Evolutionary conservation across 805 yeast genomes (phyloP).

Genomic region (Candida maltosa): DNA sequence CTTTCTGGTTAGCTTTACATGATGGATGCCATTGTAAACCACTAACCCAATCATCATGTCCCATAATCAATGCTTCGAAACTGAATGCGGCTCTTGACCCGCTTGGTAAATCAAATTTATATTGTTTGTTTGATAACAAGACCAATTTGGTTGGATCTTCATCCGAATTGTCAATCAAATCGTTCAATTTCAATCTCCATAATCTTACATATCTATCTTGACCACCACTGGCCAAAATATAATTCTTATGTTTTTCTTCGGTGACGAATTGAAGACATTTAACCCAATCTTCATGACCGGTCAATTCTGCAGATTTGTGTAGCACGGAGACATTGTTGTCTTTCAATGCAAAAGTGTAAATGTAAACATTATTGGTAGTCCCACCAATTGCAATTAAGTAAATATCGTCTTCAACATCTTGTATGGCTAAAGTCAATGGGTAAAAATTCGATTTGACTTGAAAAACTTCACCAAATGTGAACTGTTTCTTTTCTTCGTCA

Average conservation of each 20-base stretch:
- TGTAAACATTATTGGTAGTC: constrained; percentile 51
- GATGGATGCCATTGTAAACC: constrained; percentile 77
- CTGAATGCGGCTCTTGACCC: constrained; percentile 51
- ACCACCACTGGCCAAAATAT: constrained; percentile 80
- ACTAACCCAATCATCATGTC: constrained; percentile 98
- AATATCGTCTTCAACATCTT: constrained; percentile 23
- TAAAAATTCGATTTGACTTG: constrained; percentile 45
- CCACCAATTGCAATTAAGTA: constrained; percentile 71
- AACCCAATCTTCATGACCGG: constrained; percentile 98
- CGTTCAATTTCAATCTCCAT: constrained; percentile 72
- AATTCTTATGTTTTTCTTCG: constrained; percentile 45
- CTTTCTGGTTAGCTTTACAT: constrained; percentile 16
- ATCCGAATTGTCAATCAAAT: constrained; percentile 52
- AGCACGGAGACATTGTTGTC: constrained; percentile 14
- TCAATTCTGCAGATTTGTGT: constrained; percentile 48
- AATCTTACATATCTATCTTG: constrained; percentile 90
- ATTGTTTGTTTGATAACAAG: constrained; percentile 68
- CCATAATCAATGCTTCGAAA: constrained; percentile 92
- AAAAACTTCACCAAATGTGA: constrained; percentile 26
- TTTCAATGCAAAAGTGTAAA: constrained; percentile 43
- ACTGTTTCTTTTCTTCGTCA: constrained; percentile 12
- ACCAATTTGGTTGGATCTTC: constrained; percentile 51
- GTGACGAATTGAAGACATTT: constrained; percentile 63
- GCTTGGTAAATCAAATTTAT: constrained; percentile 46
- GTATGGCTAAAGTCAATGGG: constrained; percentile 30